Evolutionary conservation across 2,329 filamentous ascomycete genomes (phyloP).

Genomic region (Chaetothyriales sp.): DNA sequence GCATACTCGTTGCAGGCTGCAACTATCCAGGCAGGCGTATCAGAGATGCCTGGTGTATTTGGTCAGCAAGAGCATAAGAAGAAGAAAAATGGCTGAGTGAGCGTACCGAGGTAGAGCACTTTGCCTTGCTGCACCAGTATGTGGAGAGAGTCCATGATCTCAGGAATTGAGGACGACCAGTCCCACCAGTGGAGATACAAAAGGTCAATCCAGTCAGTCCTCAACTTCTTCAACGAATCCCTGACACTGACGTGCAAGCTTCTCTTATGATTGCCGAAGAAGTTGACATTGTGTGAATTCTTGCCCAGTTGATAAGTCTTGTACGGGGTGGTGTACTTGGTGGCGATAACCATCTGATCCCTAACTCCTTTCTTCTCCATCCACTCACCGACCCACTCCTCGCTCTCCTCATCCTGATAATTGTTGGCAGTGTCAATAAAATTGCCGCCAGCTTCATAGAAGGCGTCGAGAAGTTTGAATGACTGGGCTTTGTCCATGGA

Average conservation of each 20-base stretch:
- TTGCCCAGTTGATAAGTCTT: constrained; percentile 28
- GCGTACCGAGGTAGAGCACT: constrained; percentile 27
- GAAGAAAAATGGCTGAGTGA: neutral
- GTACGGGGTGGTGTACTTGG: constrained; percentile 53
- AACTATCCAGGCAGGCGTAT: constrained; percentile 30
- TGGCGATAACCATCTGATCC: constrained; percentile 57
- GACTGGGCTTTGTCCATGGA: constrained; percentile 49
- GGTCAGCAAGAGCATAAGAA: neutral
- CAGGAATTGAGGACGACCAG: constrained; percentile 26
- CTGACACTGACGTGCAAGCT: constrained; percentile 31
- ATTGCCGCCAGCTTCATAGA: constrained; percentile 52
- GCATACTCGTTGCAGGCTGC: constrained; percentile 29
- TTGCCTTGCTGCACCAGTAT: constrained; percentile 28
- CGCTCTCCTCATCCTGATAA: constrained; percentile 52
- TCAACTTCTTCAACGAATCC: constrained; percentile 35
- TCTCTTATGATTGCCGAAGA: constrained; percentile 31
- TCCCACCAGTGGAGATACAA: constrained; percentile 46
- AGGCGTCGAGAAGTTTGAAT: constrained; percentile 54
- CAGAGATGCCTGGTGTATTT: constrained; percentile 19
- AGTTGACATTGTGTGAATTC: constrained; percentile 27
- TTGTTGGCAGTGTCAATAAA: constrained; percentile 60
- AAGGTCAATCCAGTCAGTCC: constrained; percentile 40
- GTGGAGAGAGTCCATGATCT: constrained; percentile 29
- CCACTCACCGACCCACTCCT: constrained; percentile 54
- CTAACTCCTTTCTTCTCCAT: constrained; percentile 38